These are phyloP conservation scores for Solanum pimpinellifolium DNA, from an alignment of 257 asterid genomes.

Conservation along the genomic window DNA sequence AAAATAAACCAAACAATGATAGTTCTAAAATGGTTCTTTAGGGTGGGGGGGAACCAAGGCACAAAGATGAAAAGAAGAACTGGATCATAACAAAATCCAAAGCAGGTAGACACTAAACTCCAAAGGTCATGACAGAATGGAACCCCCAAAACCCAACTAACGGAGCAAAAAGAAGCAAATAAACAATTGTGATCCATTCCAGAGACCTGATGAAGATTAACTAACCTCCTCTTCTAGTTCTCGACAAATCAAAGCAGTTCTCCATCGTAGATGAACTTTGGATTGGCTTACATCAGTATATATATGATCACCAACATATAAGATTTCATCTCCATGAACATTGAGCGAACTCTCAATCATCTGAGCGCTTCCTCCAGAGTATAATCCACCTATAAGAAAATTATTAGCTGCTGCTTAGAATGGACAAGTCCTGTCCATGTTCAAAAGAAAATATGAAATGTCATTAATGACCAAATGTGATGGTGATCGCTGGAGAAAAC, in stretches of 20 bases:
- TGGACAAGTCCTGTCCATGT: neutral
- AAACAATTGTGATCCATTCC: neutral
- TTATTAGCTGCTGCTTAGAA: neutral
- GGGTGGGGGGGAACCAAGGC: neutral
- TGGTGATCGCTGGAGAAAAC: neutral
- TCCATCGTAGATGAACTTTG: conserved; percentile 86
- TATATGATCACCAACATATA: conserved; percentile 89
- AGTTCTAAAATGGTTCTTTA: neutral
- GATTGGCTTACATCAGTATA: conserved; percentile 92
- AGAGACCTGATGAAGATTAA: neutral
- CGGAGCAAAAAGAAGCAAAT: neutral
- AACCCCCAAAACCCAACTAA: neutral
- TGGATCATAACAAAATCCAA: neutral
- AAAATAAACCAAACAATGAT: neutral
- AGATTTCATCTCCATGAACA: conserved; percentile 81
- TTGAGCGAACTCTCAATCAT: conserved; percentile 81
- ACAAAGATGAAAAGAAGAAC: neutral
- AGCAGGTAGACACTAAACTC: neutral
- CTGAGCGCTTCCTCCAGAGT: conserved; percentile 94
- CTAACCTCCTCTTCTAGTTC: conserved; percentile 86
- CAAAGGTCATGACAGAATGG: neutral
- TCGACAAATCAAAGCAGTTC: conserved; percentile 88
- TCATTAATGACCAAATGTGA: neutral
- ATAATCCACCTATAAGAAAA: conserved; percentile 51
- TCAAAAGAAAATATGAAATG: neutral